A percentile compares a stretch with the other conserved stretches of the same genome.
These are phyloP conservation scores for Iberis pinnata DNA, from an alignment of 345 rosid genomes.

Conservation along the genomic window DNA sequence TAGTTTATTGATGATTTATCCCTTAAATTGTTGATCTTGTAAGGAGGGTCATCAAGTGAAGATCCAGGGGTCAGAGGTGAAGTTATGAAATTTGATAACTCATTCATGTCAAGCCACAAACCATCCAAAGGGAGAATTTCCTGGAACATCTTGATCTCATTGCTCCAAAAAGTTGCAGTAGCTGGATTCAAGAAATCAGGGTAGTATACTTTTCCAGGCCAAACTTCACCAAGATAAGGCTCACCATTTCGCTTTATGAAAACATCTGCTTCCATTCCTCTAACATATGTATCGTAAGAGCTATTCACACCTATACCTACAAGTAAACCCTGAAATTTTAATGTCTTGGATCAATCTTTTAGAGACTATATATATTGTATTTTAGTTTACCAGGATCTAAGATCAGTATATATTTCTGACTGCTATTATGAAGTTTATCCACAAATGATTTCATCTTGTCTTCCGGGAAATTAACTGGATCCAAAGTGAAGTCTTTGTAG, in stretches of 20 bases:
- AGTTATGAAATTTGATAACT: conserved; percentile 53
- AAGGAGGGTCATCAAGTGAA: conserved; percentile 55
- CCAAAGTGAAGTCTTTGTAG: conserved; percentile 62
- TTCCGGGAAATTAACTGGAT: conserved; percentile 51
- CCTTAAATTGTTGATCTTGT: conserved; percentile 56
- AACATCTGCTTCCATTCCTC: conserved; percentile 58
- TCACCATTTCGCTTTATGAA: conserved; percentile 49
- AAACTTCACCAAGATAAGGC: conserved; percentile 58
- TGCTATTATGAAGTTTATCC: conserved; percentile 43
- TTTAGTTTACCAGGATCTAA: conserved; percentile 59
- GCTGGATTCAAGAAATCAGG: conserved; percentile 63
- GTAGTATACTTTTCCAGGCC: conserved; percentile 64
- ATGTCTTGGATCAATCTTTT: not conserved
- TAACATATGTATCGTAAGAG: conserved; percentile 41
- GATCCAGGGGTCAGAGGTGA: conserved; percentile 37
- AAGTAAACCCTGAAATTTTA: not conserved
- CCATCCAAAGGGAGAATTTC: conserved; percentile 53
- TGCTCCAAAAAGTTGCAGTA: conserved; percentile 40
- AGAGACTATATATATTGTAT: not conserved
- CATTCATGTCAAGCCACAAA: conserved; percentile 82
- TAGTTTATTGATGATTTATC: conserved; percentile 28
- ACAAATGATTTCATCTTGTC: conserved; percentile 43
- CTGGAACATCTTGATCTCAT: conserved; percentile 50
- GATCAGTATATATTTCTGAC: conserved; percentile 58
- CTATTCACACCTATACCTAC: conserved; percentile 51